Conservation (phyloP, 164 flowering plant genomes). For the Berberis vulgaris region DNA sequence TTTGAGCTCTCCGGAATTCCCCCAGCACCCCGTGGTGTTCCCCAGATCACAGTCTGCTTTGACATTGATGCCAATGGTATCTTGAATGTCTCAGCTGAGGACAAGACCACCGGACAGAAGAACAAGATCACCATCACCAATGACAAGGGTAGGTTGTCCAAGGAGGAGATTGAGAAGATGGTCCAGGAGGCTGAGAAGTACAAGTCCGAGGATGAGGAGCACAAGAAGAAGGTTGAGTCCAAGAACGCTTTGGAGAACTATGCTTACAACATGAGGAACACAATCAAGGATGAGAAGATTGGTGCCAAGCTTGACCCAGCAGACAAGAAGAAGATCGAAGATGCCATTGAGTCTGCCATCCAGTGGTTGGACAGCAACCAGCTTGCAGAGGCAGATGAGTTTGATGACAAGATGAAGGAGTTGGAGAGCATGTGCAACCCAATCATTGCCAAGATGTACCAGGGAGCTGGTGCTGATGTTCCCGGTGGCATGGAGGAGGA, state of each 20-base stretch:
- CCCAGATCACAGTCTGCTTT: too few species aligned
- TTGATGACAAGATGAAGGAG: constrained; percentile 1
- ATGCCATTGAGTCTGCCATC: constrained; percentile 26
- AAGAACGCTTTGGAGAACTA: constrained; percentile 30
- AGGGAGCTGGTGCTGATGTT: constrained; percentile 24
- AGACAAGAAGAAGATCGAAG: constrained; percentile 34
- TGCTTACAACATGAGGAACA: constrained; percentile 1
- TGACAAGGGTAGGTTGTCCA: too few species aligned
- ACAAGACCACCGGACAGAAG: constrained; percentile 36
- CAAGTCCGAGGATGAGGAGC: constrained; percentile 37
- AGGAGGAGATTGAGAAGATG: constrained; percentile 11
- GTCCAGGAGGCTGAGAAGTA: constrained; percentile 35
- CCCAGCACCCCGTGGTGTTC: too few species aligned
- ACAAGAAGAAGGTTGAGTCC: constrained; percentile 33
- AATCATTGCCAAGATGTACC: constrained; percentile 39
- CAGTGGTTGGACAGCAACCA: constrained; percentile 40
- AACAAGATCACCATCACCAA: constrained; percentile 18
- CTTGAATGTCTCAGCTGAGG: constrained; percentile 37
- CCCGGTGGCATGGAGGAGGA: constrained; percentile 12
- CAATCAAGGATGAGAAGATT: constrained; percentile 33
- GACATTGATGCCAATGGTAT: too few species aligned
- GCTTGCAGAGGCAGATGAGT: constrained; percentile 9
- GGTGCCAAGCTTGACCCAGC: constrained; percentile 22
- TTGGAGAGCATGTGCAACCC: constrained; percentile 28
- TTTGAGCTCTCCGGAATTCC: too few species aligned